These are phyloP conservation scores for Neohortaea acidophila DNA, from an alignment of 495 filamentous ascomycete genomes.

Conservation along the genomic window DNA sequence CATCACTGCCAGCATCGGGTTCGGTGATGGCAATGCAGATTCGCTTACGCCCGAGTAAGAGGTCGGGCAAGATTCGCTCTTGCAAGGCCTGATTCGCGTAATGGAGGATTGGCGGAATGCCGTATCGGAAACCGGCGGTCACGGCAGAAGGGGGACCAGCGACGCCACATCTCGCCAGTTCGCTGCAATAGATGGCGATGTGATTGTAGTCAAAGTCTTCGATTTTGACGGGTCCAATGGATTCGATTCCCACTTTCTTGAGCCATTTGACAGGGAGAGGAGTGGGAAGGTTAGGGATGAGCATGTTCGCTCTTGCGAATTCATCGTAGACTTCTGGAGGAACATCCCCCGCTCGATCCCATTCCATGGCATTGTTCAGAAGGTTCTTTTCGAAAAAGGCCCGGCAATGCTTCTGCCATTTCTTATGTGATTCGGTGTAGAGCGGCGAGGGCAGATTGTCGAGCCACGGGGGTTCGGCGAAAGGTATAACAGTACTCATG, in stretches of 20 bases:
- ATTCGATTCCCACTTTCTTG: background rate
- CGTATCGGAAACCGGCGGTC: background rate
- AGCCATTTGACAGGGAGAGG: background rate
- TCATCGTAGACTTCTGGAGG: background rate
- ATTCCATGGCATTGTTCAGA: conserved; percentile 3
- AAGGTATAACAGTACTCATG: too few relatives aligned
- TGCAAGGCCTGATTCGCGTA: background rate
- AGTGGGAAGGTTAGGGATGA: conserved; percentile 1
- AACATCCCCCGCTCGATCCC: conserved; percentile 1
- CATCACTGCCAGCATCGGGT: conserved; percentile 29
- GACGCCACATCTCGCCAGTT: background rate
- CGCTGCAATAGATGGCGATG: background rate
- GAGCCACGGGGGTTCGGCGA: background rate
- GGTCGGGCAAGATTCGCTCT: background rate
- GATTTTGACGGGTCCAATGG: background rate
- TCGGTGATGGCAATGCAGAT: conserved; percentile 40
- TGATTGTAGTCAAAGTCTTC: background rate
- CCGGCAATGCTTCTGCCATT: conserved; percentile 1
- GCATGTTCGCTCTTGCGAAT: conserved; percentile 26
- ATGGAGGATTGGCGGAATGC: conserved; percentile 1
- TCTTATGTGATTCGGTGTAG: background rate
- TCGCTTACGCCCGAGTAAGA: background rate
- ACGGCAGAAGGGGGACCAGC: background rate
- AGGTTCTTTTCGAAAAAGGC: conserved; percentile 1
- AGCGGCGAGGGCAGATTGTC: background rate